A percentile compares a stretch with the other conserved stretches of the same genome.
These are phyloP conservation scores for Dactylorhiza incarnata DNA, from an alignment of 106 monocot species.

Conservation along the genomic window DNA sequence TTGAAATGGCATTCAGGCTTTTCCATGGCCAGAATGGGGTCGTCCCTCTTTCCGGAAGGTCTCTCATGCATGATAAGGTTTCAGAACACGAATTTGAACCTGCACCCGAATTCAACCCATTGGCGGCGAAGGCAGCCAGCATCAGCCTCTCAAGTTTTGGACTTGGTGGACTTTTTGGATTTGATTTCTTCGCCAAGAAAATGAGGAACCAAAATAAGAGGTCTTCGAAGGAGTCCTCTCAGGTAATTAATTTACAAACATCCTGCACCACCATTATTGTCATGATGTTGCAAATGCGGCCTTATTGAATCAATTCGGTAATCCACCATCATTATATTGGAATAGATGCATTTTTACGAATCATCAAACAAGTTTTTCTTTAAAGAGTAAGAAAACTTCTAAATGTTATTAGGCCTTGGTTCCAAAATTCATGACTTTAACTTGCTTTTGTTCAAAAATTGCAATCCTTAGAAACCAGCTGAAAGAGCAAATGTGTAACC, in stretches of 20 bases:
- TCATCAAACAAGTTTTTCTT: not conserved
- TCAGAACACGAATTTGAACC: conserved; percentile 18
- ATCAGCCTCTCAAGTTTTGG: conserved; percentile 87
- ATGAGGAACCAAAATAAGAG: conserved; percentile 56
- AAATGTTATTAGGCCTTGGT: not conserved
- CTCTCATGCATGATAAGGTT: conserved; percentile 18
- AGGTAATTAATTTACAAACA: conserved; percentile 1
- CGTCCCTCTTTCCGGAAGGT: conserved; percentile 57
- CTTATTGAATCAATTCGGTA: not conserved
- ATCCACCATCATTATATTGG: not conserved
- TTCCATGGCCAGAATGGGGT: conserved; percentile 85
- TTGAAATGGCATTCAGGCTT: conserved; percentile 76
- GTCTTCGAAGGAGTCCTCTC: conserved; percentile 23
- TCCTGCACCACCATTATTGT: not conserved
- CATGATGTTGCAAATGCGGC: not conserved
- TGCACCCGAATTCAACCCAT: conserved; percentile 52
- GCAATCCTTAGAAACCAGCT: no score
- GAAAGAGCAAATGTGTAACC: no score
- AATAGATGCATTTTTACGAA: not conserved
- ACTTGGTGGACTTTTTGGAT: conserved; percentile 71
- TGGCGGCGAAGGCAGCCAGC: conserved; percentile 82
- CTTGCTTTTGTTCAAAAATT: no score
- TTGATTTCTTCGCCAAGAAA: conserved; percentile 71
- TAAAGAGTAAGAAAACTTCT: not conserved
- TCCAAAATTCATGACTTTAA: not conserved